phyloP scores from a whole-genome alignment of 495 filamentous ascomycete genomes.

The Xylaria palmicola region DNA sequence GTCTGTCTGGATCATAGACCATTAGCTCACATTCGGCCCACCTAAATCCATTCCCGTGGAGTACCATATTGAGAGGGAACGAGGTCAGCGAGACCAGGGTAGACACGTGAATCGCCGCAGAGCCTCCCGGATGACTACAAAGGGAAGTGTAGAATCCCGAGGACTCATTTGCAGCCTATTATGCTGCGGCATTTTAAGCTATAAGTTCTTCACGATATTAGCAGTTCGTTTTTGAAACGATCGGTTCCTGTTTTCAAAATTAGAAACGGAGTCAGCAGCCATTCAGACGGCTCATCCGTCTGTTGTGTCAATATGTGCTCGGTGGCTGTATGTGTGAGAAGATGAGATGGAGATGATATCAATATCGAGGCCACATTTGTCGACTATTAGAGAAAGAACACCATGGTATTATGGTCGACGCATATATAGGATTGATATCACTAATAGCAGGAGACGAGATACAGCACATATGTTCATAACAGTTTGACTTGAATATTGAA shows the following conservation, averaged over 20 bases:
- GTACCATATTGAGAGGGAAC: background rate
- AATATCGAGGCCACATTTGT: no score
- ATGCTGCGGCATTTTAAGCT: background rate
- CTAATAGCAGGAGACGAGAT: no score
- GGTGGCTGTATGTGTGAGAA: background rate
- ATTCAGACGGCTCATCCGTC: background rate
- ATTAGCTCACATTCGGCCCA: background rate
- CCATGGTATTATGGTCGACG: no score
- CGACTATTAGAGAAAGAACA: no score
- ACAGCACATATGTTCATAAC: no score
- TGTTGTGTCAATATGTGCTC: background rate
- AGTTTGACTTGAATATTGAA: no score
- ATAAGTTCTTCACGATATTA: background rate
- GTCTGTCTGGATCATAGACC: background rate
- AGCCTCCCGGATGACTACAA: background rate
- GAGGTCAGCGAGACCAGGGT: background rate
- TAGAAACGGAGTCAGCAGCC: constrained; percentile 12
- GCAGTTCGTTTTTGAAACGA: background rate
- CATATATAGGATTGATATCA: no score
- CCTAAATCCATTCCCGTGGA: background rate
- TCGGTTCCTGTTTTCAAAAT: background rate
- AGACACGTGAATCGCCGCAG: background rate
- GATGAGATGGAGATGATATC: no score
- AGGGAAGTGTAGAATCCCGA: background rate
- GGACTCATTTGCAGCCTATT: background rate